Evolutionary conservation across 2,329 filamentous ascomycete species (phyloP), one percentile per base, ranked within the genome.

Genomic region (Sporothrix globosa): DNA sequence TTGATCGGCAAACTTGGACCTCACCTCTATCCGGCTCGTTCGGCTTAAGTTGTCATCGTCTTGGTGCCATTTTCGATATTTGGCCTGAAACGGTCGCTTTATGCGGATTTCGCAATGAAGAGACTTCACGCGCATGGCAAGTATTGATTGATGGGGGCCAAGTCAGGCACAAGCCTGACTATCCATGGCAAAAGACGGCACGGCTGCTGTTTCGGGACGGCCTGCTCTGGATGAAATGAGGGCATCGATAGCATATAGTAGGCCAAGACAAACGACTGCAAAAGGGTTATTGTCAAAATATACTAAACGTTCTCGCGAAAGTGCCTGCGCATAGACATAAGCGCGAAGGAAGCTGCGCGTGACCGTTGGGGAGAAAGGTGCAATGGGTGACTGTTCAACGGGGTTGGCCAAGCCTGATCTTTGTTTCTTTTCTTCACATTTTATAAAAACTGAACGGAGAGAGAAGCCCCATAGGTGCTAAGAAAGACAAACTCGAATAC

Each of bases 121-220:
- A 30, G 39, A 65, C n/a, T 17, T 5, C 44, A 4, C 41, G 21
- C 24, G 53, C 53, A 56, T 56, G 27, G 14, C 27, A 3, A 17
- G 5, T 56, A 27, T 34, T n/a, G 53, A 27, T n/a, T 34, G 53
- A 34, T 17, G 27, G 53, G 27, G 34, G 56, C 34, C 56, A 66
- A 48, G 44, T 27, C 44, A 10, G 46, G 63, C 24, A 11, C 24
- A 39, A 14, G 46, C 27, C 46, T 19, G 11, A 14, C 27, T 30
- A 19, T 24, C 27, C 27, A 66, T 66, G 46, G 63, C 61, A 66
- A 66, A 66, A 52, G 63, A 53, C 63, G 63, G 63, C 63, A 66
- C 63, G 63, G 63, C 63, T 66, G 63, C 46, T 52, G 63, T 52
- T 66, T 66, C 63, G 63, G 63, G 39, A 30, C 27, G 63, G 63